Conservation (phyloP, 306 rosid species). For the Malus fusca region DNA sequence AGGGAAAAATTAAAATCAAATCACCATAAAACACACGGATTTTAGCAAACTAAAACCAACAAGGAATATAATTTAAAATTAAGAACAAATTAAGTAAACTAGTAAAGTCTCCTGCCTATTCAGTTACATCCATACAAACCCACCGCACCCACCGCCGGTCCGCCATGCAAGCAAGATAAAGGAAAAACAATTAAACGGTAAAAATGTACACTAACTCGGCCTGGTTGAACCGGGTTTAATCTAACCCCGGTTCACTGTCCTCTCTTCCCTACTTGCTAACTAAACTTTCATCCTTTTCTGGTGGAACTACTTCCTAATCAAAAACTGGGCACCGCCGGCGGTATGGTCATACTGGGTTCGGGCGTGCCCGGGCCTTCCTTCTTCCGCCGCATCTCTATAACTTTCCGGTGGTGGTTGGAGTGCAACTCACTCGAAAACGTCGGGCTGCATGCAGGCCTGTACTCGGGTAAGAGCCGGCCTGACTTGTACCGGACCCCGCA, state of each 20-base stretch:
- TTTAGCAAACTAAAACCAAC: background rate
- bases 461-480: slow-evolving; percentile 87
- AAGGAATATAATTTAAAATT: background rate
- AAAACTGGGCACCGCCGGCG: slow-evolving; percentile 44
- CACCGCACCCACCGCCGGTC: slow-evolving; percentile 27
- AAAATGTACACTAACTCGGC: slow-evolving; percentile 42
- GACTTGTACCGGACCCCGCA: slow-evolving; percentile 92
- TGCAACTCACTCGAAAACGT: slow-evolving; percentile 73
- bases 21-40: background rate
- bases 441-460: slow-evolving; percentile 96
- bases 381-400: slow-evolving; percentile 90
- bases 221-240: slow-evolving; percentile 32
- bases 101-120: slow-evolving; percentile 16
- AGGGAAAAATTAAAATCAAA: background rate
- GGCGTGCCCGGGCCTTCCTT: slow-evolving; percentile 32
- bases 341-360: slow-evolving; percentile 23
- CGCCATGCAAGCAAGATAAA: background rate
- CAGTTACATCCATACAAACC: slow-evolving; percentile 43
- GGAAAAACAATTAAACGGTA: background rate
- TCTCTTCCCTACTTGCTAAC: slow-evolving; percentile 8
- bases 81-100: slow-evolving; percentile 6
- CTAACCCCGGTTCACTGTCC: slow-evolving; percentile 16
- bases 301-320: slow-evolving; percentile 12
- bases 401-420: slow-evolving; percentile 95
- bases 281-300: background rate